A percentile compares a stretch with the other conserved stretches of the same genome.
phyloP scores from a whole-genome alignment of 73 alveolate genomes.

The Symbiodinium natans region DNA sequence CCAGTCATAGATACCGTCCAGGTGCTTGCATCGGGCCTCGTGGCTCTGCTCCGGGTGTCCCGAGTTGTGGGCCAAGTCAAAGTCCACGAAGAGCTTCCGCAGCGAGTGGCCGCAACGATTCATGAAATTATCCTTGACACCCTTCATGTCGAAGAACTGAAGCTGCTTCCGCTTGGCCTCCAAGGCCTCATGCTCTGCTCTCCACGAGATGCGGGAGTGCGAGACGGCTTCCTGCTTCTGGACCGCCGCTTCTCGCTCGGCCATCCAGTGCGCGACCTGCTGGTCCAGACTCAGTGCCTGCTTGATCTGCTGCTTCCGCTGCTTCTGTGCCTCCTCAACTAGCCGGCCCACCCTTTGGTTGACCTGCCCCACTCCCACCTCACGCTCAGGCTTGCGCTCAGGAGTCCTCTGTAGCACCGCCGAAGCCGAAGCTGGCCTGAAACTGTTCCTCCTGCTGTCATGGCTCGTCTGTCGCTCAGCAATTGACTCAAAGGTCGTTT shows the following conservation, averaged over 20 bases:
- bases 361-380: not conserved
- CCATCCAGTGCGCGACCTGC: not conserved
- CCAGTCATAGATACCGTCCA: conserved; percentile 42
- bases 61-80: conserved; percentile 65
- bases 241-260: not conserved
- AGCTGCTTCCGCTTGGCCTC: conserved; percentile 7
- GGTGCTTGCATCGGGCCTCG: conserved; percentile 50
- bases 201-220: not conserved
- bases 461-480: not conserved
- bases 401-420: conserved; percentile 31
- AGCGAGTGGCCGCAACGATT: conserved; percentile 76
- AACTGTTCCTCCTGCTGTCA: not conserved
- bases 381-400: not conserved
- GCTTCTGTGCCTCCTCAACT: conserved; percentile 3
- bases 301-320: not conserved
- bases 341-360: conserved; percentile 4
- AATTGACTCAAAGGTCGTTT: not conserved
- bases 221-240: not conserved
- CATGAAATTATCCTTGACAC: conserved; percentile 40
- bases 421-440: conserved; percentile 58
- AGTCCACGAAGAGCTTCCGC: conserved; percentile 45
- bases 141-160: conserved; percentile 17
- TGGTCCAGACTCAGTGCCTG: not conserved
- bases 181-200: conserved; percentile 16
- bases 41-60: conserved; percentile 47